Percentiles rank a stretch among this genome's conserved stretches.
Evolutionary conservation across 495 filamentous ascomycete species (phyloP).

Genomic region (Cenococcum geophilum): DNA sequence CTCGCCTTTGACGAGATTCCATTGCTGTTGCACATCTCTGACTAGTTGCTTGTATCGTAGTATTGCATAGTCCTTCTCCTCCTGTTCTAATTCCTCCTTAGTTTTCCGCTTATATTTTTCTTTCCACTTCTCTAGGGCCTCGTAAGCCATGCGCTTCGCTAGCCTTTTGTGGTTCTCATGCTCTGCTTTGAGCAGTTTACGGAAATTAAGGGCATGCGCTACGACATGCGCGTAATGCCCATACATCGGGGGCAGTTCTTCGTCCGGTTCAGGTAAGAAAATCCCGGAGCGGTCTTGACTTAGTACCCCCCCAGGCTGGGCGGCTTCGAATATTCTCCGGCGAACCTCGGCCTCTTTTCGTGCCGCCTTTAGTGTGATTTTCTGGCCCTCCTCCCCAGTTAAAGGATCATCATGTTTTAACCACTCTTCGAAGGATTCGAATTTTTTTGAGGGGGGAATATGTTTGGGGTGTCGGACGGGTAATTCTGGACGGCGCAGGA

Average conservation of each 20-base stretch:
- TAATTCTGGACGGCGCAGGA: constrained; percentile 16
- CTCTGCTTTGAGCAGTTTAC: constrained; percentile 69
- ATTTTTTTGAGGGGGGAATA: constrained; percentile 42
- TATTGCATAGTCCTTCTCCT: constrained; percentile 39
- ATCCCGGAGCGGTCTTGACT: constrained; percentile 64
- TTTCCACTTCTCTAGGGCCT: constrained; percentile 51
- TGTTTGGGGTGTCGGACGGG: constrained; percentile 46
- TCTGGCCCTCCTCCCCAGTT: constrained; percentile 41
- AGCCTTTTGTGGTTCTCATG: constrained; percentile 59
- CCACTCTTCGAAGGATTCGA: constrained; percentile 53
- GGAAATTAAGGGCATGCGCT: constrained; percentile 72
- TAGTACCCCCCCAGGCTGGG: constrained; percentile 64
- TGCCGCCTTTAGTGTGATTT: constrained; percentile 53
- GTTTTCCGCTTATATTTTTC: constrained; percentile 59
- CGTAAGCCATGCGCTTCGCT: constrained; percentile 58
- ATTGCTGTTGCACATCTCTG: constrained; percentile 65
- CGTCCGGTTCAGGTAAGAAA: constrained; percentile 69
- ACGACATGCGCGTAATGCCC: constrained; percentile 80
- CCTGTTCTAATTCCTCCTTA: constrained; percentile 58
- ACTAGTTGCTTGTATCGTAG: constrained; percentile 59
- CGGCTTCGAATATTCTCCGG: constrained; percentile 61
- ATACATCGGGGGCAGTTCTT: constrained; percentile 68
- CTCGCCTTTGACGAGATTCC: constrained; percentile 70
- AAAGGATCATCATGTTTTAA: constrained; percentile 45
- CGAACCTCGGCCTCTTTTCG: constrained; percentile 50